Conservation (phyloP, 495 filamentous ascomycete species). For the Aspergillus saccharolyticus region DNA sequence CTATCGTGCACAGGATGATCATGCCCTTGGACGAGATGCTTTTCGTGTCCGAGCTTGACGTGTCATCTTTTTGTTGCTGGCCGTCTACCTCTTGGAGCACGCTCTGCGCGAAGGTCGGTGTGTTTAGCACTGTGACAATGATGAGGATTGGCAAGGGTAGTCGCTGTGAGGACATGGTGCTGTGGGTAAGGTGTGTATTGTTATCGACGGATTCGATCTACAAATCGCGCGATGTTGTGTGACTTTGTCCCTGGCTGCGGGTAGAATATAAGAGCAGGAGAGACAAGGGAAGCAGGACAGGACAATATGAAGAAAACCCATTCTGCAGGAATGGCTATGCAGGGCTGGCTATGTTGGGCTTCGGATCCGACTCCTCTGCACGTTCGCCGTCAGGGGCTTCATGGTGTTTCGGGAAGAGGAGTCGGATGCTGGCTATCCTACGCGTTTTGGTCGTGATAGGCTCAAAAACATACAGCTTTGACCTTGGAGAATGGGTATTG, state of each 20-base stretch:
- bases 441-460: neutral
- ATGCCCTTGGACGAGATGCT: neutral
- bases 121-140: neutral
- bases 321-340: neutral
- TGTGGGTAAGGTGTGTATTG: neutral
- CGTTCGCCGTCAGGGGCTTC: neutral
- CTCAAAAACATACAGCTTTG: neutral
- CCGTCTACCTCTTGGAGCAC: neutral
- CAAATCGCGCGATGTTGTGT: neutral
- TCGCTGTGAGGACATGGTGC: neutral
- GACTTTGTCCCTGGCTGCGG: neutral
- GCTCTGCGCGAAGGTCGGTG: neutral
- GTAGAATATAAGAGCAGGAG: neutral
- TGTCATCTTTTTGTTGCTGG: neutral
- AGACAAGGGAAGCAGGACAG: neutral
- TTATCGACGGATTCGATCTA: neutral
- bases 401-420: neutral
- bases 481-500: neutral
- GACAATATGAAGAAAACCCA: neutral
- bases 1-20: constrained; percentile 4
- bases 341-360: neutral
- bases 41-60: neutral
- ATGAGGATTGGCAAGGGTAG: neutral
- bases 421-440: neutral
- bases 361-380: neutral